Base-by-base conservation (phyloP, 805 yeast species). In the Candida ascalaphidarum region DNA sequence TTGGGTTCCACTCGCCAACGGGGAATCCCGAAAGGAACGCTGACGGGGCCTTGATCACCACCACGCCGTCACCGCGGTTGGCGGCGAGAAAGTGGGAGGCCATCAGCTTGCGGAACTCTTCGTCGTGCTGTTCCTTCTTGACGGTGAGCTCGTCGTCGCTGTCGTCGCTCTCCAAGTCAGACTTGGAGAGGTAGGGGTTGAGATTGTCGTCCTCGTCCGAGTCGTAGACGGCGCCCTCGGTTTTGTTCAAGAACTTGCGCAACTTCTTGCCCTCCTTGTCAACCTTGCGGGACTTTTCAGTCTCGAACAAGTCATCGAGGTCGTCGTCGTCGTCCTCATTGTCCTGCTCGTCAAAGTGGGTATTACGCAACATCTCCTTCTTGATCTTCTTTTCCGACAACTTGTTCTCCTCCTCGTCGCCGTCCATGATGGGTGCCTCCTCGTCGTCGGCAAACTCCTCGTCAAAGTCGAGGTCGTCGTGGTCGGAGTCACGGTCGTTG, bases 391-490 rank as follows among this genome's bases (percentile, higher is more conserved):
- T 73, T 54, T 92, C 96, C 28, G 86, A 81, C 37, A 85, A 81
- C 51, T 81, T 86, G 51, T 84, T 82, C 48, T 92, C 97, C 46
- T 92, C 96, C 48, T 89, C 97, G 36, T 88, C 76, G 26, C 96
- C 96, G 46, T 89, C 97, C 67, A 89, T 75, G 34, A 92, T 82
- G 17, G 98, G 98, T 2, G 97, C 97, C 52, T 89, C 98, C 59
- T 92, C 98, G 52, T 92, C 98, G 54, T 92, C 98, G 16, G 92
- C 96, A 56, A 92, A 92, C 52, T 88, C 96, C 52, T 92, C 97
- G 42, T 92, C 96, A 46, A 68, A 89, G 57, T 89, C 98, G 45
- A 92, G 60, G 47, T 86, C 96, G 39, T 88, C 96, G 39, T 82
- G 85, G 33, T 85, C 95, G 8, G 85, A 78, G 40, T 76, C 84